These are phyloP conservation scores for Corinectria fuckeliana DNA, from an alignment of 2,329 filamentous ascomycete genomes.

Conservation along the genomic window DNA sequence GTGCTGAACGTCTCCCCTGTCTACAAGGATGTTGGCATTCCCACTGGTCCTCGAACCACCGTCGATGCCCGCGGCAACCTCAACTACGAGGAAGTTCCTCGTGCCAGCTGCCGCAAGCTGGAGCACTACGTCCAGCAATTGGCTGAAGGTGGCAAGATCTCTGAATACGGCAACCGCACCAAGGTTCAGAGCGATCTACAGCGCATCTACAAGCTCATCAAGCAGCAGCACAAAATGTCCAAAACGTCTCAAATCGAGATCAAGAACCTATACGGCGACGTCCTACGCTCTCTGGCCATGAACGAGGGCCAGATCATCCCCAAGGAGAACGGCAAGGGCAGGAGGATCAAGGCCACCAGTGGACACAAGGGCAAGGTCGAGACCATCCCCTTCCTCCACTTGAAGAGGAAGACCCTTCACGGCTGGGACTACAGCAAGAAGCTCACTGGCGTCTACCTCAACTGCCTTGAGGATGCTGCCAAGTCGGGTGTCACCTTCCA, in stretches of 20 bases:
- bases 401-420: conserved; percentile 91
- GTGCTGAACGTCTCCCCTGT: conserved; percentile 83
- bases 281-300: conserved; percentile 94
- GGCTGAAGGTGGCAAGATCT: conserved; percentile 98
- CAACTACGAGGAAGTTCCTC: conserved; percentile 86
- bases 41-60: conserved; percentile 91
- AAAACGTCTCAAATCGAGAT: conserved; percentile 97
- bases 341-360: conserved; percentile 63
- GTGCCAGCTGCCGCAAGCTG: conserved; percentile 90
- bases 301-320: conserved; percentile 97
- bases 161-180: conserved; percentile 96
- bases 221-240: conserved; percentile 96
- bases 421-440: conserved; percentile 99
- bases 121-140: conserved; percentile 99
- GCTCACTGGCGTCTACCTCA: conserved; percentile 89
- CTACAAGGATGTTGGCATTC: conserved; percentile 94
- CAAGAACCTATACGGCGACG: conserved; percentile 91
- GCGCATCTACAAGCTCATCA: conserved; percentile 97
- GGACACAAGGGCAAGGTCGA: conserved; percentile 88
- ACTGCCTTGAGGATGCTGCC: conserved; percentile 89
- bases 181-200: conserved; percentile 97
- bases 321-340: conserved; percentile 76
- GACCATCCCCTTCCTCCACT: conserved; percentile 95
- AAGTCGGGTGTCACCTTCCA: conserved; percentile 88
- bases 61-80: conserved; percentile 92